Conservation (phyloP, 208 protist genomes). For the Trypanosomatidae sp. region DNA sequence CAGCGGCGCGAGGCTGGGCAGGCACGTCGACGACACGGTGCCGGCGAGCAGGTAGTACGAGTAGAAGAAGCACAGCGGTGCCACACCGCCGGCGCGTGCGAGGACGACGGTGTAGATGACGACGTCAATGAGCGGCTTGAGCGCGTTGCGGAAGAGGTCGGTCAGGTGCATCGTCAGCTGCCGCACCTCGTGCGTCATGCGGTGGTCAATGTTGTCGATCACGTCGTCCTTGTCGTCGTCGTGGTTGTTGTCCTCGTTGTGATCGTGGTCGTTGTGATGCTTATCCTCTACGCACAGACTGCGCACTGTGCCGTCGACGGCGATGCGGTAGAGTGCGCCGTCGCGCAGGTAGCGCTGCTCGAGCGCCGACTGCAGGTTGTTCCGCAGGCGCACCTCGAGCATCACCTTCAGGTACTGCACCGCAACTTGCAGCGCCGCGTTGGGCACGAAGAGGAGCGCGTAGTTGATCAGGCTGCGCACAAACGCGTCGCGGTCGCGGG, state of each 20-base stretch:
- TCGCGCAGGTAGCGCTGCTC: conserved; percentile 49
- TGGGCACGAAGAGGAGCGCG: conserved; percentile 42
- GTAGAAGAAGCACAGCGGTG: conserved; percentile 32
- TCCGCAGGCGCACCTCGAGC: conserved; percentile 39
- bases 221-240: no score
- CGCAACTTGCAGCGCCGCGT: conserved; percentile 34
- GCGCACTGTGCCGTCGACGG: conserved; percentile 14
- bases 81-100: conserved; percentile 26
- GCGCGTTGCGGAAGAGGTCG: conserved; percentile 43
- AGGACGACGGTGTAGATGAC: conserved; percentile 55
- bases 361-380: conserved; percentile 45
- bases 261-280: no score
- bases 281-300: no score
- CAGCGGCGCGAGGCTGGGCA: conserved; percentile 65
- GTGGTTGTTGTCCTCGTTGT: no score
- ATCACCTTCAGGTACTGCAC: conserved; percentile 56
- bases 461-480: conserved; percentile 44
- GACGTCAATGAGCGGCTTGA: conserved; percentile 76
- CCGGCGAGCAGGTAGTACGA: conserved; percentile 67
- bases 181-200: conserved; percentile 57
- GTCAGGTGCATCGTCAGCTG: conserved; percentile 64
- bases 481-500: conserved; percentile 33
- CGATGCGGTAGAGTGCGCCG: conserved; percentile 39
- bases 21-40: conserved; percentile 23
- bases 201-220: conserved; percentile 71